Evolutionary conservation across 2,329 filamentous ascomycete genomes (phyloP).

Genomic region (Biscogniauxia sp.): DNA sequence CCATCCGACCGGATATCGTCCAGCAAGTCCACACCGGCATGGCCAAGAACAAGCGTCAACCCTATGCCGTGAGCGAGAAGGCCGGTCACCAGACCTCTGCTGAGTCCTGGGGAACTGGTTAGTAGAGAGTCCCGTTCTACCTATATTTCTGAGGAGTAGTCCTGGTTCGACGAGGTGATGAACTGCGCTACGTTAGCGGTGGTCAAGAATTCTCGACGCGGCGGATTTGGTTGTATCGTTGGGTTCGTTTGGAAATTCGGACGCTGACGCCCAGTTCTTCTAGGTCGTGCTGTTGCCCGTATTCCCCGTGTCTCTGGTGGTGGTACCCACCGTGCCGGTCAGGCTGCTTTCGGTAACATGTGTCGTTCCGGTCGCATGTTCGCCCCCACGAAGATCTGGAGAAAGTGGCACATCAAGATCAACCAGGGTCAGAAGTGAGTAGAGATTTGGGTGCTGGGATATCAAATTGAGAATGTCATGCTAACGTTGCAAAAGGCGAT

Average conservation of each 20-base stretch:
- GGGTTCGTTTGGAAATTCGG: neutral
- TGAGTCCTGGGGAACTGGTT: conserved; percentile 99
- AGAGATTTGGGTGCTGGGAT: neutral
- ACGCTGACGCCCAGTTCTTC: conserved; percentile 1
- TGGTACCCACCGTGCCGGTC: conserved; percentile 99
- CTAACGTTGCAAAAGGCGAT: conserved; percentile 62
- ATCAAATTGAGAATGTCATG: neutral
- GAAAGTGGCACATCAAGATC: conserved; percentile 99
- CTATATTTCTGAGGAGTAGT: neutral
- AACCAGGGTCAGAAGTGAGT: conserved; percentile 95
- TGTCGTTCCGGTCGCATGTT: conserved; percentile 99
- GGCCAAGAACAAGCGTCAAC: conserved; percentile 99
- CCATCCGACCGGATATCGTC: conserved; percentile 98
- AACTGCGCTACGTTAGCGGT: no score
- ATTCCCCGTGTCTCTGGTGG: conserved; percentile 99
- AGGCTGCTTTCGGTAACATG: conserved; percentile 99
- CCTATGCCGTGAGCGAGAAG: conserved; percentile 99
- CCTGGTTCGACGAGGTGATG: neutral
- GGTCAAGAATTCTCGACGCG: conserved; percentile 13
- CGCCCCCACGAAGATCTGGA: conserved; percentile 99
- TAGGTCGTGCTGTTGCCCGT: conserved; percentile 98
- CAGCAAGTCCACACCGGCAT: conserved; percentile 99
- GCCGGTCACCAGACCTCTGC: conserved; percentile 99
- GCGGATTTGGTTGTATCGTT: neutral
- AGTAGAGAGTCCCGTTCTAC: conserved; percentile 41